Evolutionary conservation across 108 stramenopile species (phyloP).

Genomic region (Epithemia pelagica): DNA sequence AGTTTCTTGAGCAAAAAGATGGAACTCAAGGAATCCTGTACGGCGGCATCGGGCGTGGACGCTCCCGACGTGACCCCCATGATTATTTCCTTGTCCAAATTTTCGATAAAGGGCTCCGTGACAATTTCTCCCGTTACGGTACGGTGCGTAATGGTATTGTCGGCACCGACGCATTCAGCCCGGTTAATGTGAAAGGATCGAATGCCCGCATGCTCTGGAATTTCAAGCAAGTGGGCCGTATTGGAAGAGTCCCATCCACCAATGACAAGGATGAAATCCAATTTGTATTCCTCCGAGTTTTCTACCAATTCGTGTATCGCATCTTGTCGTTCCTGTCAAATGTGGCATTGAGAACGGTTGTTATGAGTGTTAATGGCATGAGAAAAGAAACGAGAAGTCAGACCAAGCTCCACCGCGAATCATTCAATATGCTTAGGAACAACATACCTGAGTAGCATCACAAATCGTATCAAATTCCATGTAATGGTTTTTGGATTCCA

Average conservation of each 20-base stretch:
- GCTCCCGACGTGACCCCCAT: slow-evolving; percentile 96
- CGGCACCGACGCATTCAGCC: slow-evolving; percentile 80
- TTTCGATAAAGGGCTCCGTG: slow-evolving; percentile 69
- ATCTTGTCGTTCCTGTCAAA: slow-evolving; percentile 85
- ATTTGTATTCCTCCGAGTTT: slow-evolving; percentile 42
- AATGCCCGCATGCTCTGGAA: slow-evolving; percentile 74
- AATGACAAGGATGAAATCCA: slow-evolving; percentile 94
- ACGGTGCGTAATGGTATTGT: slow-evolving; percentile 86
- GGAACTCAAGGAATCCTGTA: slow-evolving; percentile 78
- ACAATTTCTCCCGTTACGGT: slow-evolving; percentile 78
- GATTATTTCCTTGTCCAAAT: slow-evolving; percentile 61
- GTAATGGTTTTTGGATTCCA: slow-evolving; percentile 72
- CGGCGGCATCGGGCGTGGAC: slow-evolving; percentile 87
- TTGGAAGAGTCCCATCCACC: slow-evolving; percentile 98
- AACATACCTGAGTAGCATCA: slow-evolving; percentile 91
- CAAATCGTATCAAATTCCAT: slow-evolving; percentile 96
- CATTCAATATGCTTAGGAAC: background rate
- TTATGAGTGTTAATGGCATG: too few relatives aligned
- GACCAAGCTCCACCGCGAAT: background rate
- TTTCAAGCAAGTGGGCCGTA: slow-evolving; percentile 93
- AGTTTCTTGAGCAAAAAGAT: slow-evolving; percentile 82
- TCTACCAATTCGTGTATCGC: slow-evolving; percentile 89
- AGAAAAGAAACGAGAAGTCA: background rate
- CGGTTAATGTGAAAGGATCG: slow-evolving; percentile 92
- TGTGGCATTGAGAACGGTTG: too few relatives aligned